Evolutionary conservation across 139 green algal genomes (phyloP), one percentile per base, ranked within the genome.

Genomic region (Spirogloea muscicola): DNA sequence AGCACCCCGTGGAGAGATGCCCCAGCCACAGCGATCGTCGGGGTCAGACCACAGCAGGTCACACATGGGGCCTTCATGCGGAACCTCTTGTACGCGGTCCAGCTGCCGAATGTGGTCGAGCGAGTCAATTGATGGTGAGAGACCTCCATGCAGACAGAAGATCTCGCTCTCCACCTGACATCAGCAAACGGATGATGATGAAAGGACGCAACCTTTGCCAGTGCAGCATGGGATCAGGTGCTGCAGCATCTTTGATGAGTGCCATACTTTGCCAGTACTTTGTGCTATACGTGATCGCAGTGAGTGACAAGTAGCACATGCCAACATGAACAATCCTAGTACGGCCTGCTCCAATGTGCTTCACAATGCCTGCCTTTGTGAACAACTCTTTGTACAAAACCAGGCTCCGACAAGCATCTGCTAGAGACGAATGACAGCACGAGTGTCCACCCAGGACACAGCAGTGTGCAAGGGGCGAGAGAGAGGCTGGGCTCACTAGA

Each of bases 11-110:
- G 94, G 94, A 0, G 89, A 96, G 75, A 99, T 98, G 80, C 94
- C 94, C 94, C 94, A 99, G 38, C 94, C 94, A 41, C 85, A 91
- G 18, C 94, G 80, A 69, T 99, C 94, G 76, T 99, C 94, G 0
- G 94, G 94, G 77, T 99, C 94, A 7, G 77, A 91, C 94, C 94
- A 99, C 44, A 99, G 85, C 72, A 99, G 86, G 84, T 99, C 94
- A 79, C 94, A 99, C 93, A 99, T 98, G 46, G 94, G 94, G 2
- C 94, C 71, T 74, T 86, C 71, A 42, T 82, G 46, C 29, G 48
- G 37, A 51, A 76, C 91, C 88, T 98, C 94, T 74, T 96, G 91
- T 37, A 97, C 87, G n/a, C 94, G 76, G 82, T 97, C 93, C 49
- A 98, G 72, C 9, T 83, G 84, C 3, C 91, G 75, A 64, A 99